These are phyloP conservation scores for Ophiostoma novo-ulmi DNA, from an alignment of 2,329 filamentous ascomycete genomes.

Conservation along the genomic window DNA sequence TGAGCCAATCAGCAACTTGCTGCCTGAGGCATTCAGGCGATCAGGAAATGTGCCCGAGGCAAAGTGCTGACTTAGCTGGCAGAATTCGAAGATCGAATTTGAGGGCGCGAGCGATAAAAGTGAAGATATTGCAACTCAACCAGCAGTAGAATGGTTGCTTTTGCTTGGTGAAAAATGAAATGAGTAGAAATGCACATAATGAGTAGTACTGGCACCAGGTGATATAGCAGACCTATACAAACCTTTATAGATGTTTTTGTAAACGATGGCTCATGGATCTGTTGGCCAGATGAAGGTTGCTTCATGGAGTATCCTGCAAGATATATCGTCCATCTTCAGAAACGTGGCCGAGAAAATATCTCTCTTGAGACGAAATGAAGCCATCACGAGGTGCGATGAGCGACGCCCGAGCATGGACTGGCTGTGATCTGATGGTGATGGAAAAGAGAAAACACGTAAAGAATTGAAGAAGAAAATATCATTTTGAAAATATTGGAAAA, in stretches of 20 bases:
- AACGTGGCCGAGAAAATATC: background rate
- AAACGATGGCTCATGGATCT: background rate
- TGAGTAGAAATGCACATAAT: background rate
- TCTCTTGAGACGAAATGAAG: background rate
- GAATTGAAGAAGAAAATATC: background rate
- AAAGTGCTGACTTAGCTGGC: slow-evolving; percentile 2
- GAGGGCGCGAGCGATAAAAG: background rate
- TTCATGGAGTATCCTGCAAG: background rate
- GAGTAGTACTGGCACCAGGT: background rate
- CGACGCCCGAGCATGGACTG: background rate
- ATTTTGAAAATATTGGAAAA: background rate
- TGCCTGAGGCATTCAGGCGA: slow-evolving; percentile 15
- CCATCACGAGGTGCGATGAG: background rate
- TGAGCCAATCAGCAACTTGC: slow-evolving; percentile 12
- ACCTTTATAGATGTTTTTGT: background rate
- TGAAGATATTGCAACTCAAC: background rate
- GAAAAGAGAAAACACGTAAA: background rate
- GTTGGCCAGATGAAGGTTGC: background rate
- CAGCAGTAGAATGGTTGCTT: background rate
- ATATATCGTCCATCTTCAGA: background rate
- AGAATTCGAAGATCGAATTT: background rate
- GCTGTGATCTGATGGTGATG: background rate
- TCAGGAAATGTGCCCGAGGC: background rate
- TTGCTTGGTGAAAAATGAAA: background rate
- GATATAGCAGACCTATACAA: background rate